phyloP scores from a whole-genome alignment of 2,329 filamentous ascomycete genomes.

The Cladosporium sp. region DNA sequence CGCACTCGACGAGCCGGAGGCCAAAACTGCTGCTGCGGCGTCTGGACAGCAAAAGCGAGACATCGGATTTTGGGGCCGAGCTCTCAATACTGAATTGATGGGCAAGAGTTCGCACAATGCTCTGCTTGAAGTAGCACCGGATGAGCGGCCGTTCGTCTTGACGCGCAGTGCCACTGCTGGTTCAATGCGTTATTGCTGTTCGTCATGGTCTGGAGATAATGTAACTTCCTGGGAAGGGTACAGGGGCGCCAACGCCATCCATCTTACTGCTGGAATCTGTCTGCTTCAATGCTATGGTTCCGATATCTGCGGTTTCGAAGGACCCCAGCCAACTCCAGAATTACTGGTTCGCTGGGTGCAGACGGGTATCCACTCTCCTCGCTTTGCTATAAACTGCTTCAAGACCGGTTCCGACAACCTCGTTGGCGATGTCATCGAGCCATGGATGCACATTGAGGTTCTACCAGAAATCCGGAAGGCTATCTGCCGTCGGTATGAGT shows the following conservation, averaged over 20 bases:
- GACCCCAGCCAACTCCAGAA: constrained; percentile 69
- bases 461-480: constrained; percentile 62
- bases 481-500: constrained; percentile 69
- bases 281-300: constrained; percentile 66
- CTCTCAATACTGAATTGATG: constrained; percentile 69
- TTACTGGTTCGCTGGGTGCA: constrained; percentile 73
- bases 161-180: constrained; percentile 70
- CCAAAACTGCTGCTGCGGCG: constrained; percentile 35
- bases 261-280: constrained; percentile 67
- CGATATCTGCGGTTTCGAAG: constrained; percentile 75
- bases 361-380: constrained; percentile 66
- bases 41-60: constrained; percentile 44
- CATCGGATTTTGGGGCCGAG: constrained; percentile 69
- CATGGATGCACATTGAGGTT: constrained; percentile 73
- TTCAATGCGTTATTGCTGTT: constrained; percentile 69
- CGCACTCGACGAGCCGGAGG: constrained; percentile 50
- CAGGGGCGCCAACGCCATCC: constrained; percentile 69
- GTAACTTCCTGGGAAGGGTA: constrained; percentile 72
- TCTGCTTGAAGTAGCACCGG: constrained; percentile 58
- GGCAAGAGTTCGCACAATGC: constrained; percentile 70
- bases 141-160: constrained; percentile 65
- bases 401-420: constrained; percentile 69
- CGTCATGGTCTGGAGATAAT: constrained; percentile 74
- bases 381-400: constrained; percentile 77
- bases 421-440: constrained; percentile 72